A percentile compares a stretch with the other conserved stretches of the same genome.
Evolutionary conservation across 164 flowering plant genomes (phyloP).

Genomic region (Berberis vulgaris): DNA sequence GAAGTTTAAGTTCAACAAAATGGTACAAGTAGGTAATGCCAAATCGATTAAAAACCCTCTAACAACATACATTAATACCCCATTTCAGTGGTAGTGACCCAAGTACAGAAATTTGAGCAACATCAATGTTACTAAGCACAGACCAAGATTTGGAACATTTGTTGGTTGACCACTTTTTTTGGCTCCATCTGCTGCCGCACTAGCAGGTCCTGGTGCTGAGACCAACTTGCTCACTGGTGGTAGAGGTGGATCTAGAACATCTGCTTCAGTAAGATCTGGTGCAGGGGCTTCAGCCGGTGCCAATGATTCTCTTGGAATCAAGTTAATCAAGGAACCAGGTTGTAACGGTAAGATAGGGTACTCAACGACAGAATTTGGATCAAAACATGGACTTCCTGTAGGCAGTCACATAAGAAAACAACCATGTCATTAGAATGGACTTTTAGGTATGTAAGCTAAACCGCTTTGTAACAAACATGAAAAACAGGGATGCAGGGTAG

Average conservation of each 20-base stretch:
- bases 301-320: conserved; percentile 11
- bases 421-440: too few species aligned
- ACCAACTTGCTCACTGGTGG: conserved; percentile 30
- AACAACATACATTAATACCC: too few species aligned
- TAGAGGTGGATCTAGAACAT: conserved; percentile 68
- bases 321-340: conserved; percentile 25
- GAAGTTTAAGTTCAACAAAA: too few species aligned
- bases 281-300: conserved; percentile 46
- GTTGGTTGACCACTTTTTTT: conserved; percentile 13
- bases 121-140: conserved; percentile 21
- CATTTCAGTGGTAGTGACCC: background rate
- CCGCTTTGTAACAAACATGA: too few species aligned
- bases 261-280: conserved; percentile 31
- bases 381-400: too few species aligned
- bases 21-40: too few species aligned
- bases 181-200: conserved; percentile 2
- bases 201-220: conserved; percentile 15
- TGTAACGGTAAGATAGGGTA: conserved; percentile 18
- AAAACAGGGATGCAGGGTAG: too few species aligned
- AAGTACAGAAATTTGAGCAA: background rate
- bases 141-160: conserved; percentile 18
- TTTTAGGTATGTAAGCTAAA: too few species aligned
- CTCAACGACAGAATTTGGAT: background rate
- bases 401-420: too few species aligned
- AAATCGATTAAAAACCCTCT: too few species aligned